Evolutionary conservation across 1,139 yeast genomes (phyloP).

Genomic region (Candida tropicalis): DNA sequence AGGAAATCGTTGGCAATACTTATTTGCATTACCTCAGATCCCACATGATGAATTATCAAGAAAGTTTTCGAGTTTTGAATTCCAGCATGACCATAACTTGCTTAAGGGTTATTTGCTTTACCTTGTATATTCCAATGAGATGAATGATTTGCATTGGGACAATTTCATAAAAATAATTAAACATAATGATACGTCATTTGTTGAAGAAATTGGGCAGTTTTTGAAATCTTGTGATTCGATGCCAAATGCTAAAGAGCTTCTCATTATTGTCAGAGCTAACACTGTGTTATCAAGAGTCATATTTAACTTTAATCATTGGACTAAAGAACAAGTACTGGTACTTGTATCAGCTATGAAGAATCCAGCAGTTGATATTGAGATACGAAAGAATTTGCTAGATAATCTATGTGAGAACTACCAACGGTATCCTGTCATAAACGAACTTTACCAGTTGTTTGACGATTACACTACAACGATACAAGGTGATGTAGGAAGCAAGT

Average conservation of each 20-base stretch:
- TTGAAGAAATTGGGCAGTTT: slow-evolving; percentile 25
- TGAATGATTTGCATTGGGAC: slow-evolving; percentile 19
- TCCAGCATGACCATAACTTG: slow-evolving; percentile 25
- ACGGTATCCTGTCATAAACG: slow-evolving; percentile 35
- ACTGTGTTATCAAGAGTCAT: slow-evolving; percentile 35
- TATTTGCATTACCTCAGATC: slow-evolving; percentile 9
- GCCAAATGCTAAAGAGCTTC: not conserved
- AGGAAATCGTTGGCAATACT: slow-evolving; percentile 13
- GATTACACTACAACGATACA: slow-evolving; percentile 70
- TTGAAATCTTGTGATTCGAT: slow-evolving; percentile 28
- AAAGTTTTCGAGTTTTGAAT: slow-evolving; percentile 32
- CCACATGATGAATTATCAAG: slow-evolving; percentile 6
- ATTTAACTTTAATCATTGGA: slow-evolving; percentile 25
- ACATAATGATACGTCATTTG: slow-evolving; percentile 14
- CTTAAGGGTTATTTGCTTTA: slow-evolving; percentile 37
- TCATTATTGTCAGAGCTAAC: slow-evolving; percentile 11
- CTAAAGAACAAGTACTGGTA: slow-evolving; percentile 13
- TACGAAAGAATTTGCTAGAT: slow-evolving; percentile 27
- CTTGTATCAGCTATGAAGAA: slow-evolving; percentile 23
- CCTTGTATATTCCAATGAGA: slow-evolving; percentile 3
- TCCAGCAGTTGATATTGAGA: slow-evolving; percentile 25
- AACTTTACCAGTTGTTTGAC: slow-evolving; percentile 38
- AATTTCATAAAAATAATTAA: slow-evolving; percentile 23
- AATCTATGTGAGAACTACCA: slow-evolving; percentile 17
- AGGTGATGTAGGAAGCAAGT: slow-evolving; percentile 80